phyloP scores from a whole-genome alignment of 1,284 basidiomycete genomes.

The Moesziomyces globuligerus region DNA sequence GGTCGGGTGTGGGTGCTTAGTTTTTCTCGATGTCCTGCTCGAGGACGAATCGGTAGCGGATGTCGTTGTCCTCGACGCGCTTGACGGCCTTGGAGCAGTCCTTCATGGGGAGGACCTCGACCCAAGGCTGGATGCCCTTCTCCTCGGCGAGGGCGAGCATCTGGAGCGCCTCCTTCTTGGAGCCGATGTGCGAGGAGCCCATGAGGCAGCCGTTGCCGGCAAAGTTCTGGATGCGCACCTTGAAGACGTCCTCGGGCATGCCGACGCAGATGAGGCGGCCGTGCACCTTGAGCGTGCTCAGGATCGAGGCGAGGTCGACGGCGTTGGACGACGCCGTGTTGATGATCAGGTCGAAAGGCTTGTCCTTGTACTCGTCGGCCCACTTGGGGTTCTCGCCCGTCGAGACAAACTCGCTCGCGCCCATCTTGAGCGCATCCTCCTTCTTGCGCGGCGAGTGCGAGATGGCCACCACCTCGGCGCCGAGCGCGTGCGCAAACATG shows the following conservation, averaged over 20 bases:
- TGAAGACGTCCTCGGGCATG: constrained; percentile 70
- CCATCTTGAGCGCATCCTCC: constrained; percentile 75
- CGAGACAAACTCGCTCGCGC: constrained; percentile 70
- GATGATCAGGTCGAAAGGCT: constrained; percentile 74
- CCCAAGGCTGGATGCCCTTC: constrained; percentile 67
- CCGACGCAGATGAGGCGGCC: constrained; percentile 73
- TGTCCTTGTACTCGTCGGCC: constrained; percentile 54
- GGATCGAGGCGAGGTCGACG: constrained; percentile 70
- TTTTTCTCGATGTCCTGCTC: constrained; percentile 54
- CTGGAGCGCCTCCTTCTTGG: constrained; percentile 73
- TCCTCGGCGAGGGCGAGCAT: constrained; percentile 63
- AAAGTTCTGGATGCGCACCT: constrained; percentile 67
- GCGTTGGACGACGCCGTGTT: constrained; percentile 70
- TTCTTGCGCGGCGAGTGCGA: constrained; percentile 75
- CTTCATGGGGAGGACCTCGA: constrained; percentile 74
- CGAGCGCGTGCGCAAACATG: constrained; percentile 73
- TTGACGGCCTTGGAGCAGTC: constrained; percentile 73
- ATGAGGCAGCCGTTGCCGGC: constrained; percentile 68
- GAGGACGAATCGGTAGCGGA: constrained; percentile 60
- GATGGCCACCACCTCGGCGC: constrained; percentile 76
- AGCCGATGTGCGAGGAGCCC: constrained; percentile 73
- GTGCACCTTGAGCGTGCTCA: constrained; percentile 72
- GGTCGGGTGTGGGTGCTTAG: not conserved
- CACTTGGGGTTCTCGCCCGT: constrained; percentile 62
- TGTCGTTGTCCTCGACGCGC: constrained; percentile 72